phyloP scores from a whole-genome alignment of 2,329 filamentous ascomycete genomes.

The Colletotrichum trifolii region DNA sequence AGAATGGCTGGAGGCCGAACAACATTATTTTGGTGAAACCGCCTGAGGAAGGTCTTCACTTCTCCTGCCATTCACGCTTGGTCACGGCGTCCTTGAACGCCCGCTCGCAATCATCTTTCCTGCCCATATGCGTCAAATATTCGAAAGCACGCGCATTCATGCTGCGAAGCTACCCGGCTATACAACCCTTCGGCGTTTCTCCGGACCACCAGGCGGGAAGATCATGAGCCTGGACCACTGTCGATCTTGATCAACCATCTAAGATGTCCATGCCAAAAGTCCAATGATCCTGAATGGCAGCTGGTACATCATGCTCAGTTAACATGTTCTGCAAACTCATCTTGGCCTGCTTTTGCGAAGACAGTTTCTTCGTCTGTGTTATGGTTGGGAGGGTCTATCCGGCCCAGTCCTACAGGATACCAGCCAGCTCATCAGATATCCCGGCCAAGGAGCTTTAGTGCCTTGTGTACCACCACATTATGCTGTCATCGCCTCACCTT shows the following conservation, averaged over 20 bases:
- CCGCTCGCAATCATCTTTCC: background rate
- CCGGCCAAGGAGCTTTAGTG: too few relatives aligned
- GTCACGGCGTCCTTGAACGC: background rate
- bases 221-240: constrained; percentile 17
- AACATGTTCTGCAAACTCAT: too few relatives aligned
- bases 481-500: constrained; percentile 9
- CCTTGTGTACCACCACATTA: background rate
- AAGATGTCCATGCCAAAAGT: constrained; percentile 2
- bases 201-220: constrained; percentile 21
- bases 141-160: background rate
- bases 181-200: background rate
- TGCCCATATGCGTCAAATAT: constrained; percentile 10
- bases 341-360: too few relatives aligned
- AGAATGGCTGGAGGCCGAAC: constrained; percentile 7
- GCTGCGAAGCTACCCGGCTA: constrained; percentile 17
- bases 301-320: constrained; percentile 4
- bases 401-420: background rate
- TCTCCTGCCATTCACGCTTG: constrained; percentile 23
- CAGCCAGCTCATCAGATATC: background rate
- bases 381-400: background rate
- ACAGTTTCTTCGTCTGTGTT: too few relatives aligned
- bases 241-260: constrained; percentile 20
- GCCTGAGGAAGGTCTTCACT: constrained; percentile 8
- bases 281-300: constrained; percentile 9
- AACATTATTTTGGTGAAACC: constrained; percentile 32